phyloP scores from a whole-genome alignment of 306 rosid species.

The Canavalia gladiata region DNA sequence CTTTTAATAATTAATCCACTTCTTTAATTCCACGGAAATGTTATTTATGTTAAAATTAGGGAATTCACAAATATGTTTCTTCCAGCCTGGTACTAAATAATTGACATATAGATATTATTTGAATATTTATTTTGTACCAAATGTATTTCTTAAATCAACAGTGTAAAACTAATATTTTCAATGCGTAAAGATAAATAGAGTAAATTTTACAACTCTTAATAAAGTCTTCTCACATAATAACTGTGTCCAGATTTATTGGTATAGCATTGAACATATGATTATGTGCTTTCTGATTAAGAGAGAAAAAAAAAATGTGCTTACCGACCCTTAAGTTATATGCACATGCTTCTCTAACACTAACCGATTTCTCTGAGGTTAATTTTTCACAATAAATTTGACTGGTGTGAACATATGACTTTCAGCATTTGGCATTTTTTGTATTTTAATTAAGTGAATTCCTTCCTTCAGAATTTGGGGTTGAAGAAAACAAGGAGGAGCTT shows the following conservation, averaged over 20 bases:
- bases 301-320: background rate
- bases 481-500: background rate
- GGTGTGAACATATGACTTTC: background rate
- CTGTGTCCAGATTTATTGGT: background rate
- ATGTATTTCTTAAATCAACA: no score
- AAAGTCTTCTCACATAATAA: no score
- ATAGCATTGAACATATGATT: background rate
- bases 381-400: background rate
- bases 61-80: background rate
- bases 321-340: background rate
- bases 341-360: constrained; percentile 9
- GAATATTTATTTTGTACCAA: no score
- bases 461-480: background rate
- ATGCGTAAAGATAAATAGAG: no score
- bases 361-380: background rate
- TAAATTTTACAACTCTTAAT: no score
- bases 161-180: no score
- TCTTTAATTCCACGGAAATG: background rate
- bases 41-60: background rate
- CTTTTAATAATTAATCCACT: background rate
- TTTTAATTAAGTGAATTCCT: background rate
- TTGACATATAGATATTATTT: background rate
- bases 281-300: background rate
- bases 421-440: background rate
- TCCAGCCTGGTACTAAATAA: background rate